Evolutionary conservation across 139 green algal genomes (phyloP).

Genomic region (Tetratostichococcus sp.): DNA sequence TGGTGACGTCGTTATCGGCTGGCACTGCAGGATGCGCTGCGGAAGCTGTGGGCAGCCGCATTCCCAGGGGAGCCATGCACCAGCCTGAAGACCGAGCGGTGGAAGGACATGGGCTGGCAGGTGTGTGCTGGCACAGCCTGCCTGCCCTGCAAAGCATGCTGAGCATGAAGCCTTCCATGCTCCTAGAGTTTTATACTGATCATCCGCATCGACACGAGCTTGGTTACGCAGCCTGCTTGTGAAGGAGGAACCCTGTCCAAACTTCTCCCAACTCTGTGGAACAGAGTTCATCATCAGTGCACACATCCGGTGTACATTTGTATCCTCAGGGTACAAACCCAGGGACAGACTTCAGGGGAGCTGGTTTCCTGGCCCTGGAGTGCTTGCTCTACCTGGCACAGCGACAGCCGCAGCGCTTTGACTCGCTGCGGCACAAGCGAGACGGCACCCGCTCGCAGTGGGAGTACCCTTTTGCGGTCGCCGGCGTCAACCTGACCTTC

Average conservation of each 20-base stretch:
- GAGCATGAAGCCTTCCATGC: too few relatives aligned
- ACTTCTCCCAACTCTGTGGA: too few relatives aligned
- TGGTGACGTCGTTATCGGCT: too few relatives aligned
- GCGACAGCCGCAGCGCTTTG: constrained; percentile 28
- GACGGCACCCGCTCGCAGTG: constrained; percentile 47
- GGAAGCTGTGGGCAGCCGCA: constrained; percentile 49
- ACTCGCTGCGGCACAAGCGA: constrained; percentile 61
- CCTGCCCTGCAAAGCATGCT: not conserved
- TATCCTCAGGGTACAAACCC: constrained; percentile 54
- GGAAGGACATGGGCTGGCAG: constrained; percentile 84
- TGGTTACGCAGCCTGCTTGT: too few relatives aligned
- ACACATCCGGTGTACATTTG: too few relatives aligned
- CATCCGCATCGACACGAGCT: too few relatives aligned
- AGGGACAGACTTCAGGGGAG: constrained; percentile 72
- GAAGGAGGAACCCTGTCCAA: too few relatives aligned
- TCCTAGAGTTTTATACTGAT: too few relatives aligned
- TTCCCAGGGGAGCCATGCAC: constrained; percentile 43
- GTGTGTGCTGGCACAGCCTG: too few relatives aligned
- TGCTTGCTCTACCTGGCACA: constrained; percentile 74
- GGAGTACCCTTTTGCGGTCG: constrained; percentile 90
- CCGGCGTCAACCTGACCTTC: constrained; percentile 82
- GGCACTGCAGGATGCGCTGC: constrained; percentile 37
- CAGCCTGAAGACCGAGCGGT: constrained; percentile 38
- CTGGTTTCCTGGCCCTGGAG: constrained; percentile 68
- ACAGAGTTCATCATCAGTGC: too few relatives aligned